Percentiles rank a stretch among this genome's conserved stretches.
Evolutionary conservation across 2,329 filamentous ascomycete genomes (phyloP).

Genomic region (Gnomoniopsis sp.): DNA sequence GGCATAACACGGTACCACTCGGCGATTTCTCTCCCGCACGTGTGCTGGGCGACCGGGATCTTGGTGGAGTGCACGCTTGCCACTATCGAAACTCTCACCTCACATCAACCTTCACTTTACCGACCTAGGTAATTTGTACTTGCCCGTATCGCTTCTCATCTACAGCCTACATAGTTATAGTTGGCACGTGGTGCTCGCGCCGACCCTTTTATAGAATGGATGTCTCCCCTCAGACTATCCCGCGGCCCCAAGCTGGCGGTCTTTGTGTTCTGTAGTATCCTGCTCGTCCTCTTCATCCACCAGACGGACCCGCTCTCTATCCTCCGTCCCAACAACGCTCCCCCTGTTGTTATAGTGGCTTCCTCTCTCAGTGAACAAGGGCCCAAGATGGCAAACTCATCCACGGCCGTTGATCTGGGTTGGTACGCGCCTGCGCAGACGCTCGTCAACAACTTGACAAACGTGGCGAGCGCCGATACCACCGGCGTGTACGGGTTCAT

Average conservation of each 20-base stretch:
- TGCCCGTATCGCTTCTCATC: too few species aligned
- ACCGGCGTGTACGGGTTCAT: conserved; percentile 70
- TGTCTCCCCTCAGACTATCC: conserved; percentile 10
- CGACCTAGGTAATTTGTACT: neutral
- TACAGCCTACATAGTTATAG: too few species aligned
- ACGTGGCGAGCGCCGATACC: conserved; percentile 17
- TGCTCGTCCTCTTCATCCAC: conserved; percentile 3
- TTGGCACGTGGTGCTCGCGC: conserved; percentile 15
- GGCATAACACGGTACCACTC: conserved; percentile 3
- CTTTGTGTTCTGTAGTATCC: neutral
- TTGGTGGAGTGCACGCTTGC: neutral
- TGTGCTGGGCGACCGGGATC: conserved; percentile 7
- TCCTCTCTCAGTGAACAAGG: neutral
- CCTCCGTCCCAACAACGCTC: neutral
- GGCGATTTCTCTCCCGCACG: conserved; percentile 1
- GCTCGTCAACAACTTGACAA: conserved; percentile 28
- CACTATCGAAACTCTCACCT: neutral
- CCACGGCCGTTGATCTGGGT: conserved; percentile 19
- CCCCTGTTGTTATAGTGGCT: too few species aligned
- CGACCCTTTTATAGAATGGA: conserved; percentile 15
- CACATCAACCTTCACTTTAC: neutral
- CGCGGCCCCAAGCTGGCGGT: conserved; percentile 10
- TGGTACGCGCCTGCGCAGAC: conserved; percentile 27
- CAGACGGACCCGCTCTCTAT: neutral
- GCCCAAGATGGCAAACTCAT: conserved; percentile 2